phyloP scores from a whole-genome alignment of 768 basidiomycete species.

The Phanerochaete sordida region DNA sequence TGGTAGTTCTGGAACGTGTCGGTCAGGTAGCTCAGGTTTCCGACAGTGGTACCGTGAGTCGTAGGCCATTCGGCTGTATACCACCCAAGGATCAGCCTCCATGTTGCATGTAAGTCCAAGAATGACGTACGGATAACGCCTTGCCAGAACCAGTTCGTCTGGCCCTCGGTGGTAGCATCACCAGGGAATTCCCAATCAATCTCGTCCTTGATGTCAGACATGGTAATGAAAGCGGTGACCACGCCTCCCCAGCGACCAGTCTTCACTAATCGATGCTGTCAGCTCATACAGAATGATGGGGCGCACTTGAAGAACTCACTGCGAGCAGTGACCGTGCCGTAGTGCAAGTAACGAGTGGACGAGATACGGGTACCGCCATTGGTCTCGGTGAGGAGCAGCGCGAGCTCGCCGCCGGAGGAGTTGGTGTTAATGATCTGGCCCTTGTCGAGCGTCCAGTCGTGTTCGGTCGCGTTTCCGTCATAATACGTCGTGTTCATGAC shows the following conservation, averaged over 20 bases:
- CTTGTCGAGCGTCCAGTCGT: constrained; percentile 72
- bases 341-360: constrained; percentile 79
- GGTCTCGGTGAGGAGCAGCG: constrained; percentile 58
- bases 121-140: constrained; percentile 55
- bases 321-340: constrained; percentile 68
- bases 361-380: constrained; percentile 79
- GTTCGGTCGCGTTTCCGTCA: constrained; percentile 69
- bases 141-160: constrained; percentile 83
- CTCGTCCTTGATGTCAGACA: constrained; percentile 79
- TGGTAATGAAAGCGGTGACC: constrained; percentile 82
- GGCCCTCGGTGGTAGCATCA: constrained; percentile 53
- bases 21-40: constrained; percentile 43
- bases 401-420: constrained; percentile 59
- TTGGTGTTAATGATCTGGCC: constrained; percentile 67
- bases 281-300: neutral
- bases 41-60: constrained; percentile 47
- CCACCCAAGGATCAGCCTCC: neutral
- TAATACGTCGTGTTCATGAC: constrained; percentile 62
- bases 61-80: constrained; percentile 31
- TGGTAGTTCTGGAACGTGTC: constrained; percentile 74
- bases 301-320: constrained; percentile 32
- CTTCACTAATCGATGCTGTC: constrained; percentile 48
- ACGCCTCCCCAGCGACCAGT: constrained; percentile 78
- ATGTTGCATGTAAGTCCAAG: neutral
- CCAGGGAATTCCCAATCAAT: constrained; percentile 89